phyloP scores from a whole-genome alignment of 2,329 filamentous ascomycete species.

The Sarocladium oryzae region DNA sequence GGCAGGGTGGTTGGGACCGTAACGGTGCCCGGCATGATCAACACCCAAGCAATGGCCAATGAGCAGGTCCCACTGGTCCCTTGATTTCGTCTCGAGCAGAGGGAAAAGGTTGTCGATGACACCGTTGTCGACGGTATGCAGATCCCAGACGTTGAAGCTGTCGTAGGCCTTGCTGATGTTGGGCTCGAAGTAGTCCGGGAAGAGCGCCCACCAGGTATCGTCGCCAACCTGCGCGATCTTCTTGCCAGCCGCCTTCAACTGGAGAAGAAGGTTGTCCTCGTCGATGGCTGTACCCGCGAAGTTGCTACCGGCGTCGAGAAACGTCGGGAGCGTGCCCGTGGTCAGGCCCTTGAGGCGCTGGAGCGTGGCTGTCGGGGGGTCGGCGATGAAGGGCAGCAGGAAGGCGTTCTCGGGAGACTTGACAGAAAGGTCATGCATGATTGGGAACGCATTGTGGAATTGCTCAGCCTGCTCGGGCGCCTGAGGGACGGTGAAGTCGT shows the following conservation, averaged over 20 bases:
- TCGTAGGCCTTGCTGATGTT: conserved; percentile 86
- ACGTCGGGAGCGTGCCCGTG: conserved; percentile 90
- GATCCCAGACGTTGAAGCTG: conserved; percentile 96
- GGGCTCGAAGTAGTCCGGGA: conserved; percentile 86
- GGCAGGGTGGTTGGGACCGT: conserved; percentile 85
- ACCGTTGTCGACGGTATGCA: conserved; percentile 94
- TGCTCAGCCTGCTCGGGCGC: conserved; percentile 32
- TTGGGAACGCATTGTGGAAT: conserved; percentile 83
- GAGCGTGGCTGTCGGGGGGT: conserved; percentile 88
- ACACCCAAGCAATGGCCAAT: conserved; percentile 93
- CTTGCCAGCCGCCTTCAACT: conserved; percentile 59
- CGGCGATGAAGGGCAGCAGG: conserved; percentile 89
- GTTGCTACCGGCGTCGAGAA: conserved; percentile 88
- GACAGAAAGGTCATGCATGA: conserved; percentile 76
- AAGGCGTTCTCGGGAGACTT: conserved; percentile 75
- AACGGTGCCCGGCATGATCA: conserved; percentile 93
- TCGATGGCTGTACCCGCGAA: conserved; percentile 94
- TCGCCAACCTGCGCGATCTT: conserved; percentile 92
- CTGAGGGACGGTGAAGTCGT: conserved; percentile 87
- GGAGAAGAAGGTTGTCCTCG: conserved; percentile 72
- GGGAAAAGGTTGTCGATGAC: conserved; percentile 89
- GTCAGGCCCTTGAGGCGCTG: conserved; percentile 91
- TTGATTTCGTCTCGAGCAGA: conserved; percentile 58
- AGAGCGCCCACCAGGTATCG: conserved; percentile 92
- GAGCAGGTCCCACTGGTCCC: conserved; percentile 81